Percentiles rank a stretch among this genome's conserved stretches.
Evolutionary conservation across 352 stramenopile species (phyloP).

Genomic region (Phytophthora crassamura): DNA sequence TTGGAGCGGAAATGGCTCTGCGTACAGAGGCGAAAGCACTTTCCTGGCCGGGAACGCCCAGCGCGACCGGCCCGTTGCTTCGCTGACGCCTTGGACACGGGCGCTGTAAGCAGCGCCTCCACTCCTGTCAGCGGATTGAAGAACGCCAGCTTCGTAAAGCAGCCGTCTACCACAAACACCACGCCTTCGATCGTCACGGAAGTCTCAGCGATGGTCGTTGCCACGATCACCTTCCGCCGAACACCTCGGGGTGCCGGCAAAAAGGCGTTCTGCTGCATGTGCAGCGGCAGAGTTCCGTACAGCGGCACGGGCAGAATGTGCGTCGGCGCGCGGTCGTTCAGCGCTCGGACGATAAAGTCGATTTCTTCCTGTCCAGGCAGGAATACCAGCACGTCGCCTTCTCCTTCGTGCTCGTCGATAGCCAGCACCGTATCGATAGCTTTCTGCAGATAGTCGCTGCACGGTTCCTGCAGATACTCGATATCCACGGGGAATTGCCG

Average conservation of each 20-base stretch:
- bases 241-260: constrained; percentile 66
- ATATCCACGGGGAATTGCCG: constrained; percentile 93
- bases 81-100: constrained; percentile 96
- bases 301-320: constrained; percentile 79
- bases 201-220: constrained; percentile 95
- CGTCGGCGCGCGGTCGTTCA: constrained; percentile 54
- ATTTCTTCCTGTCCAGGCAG: constrained; percentile 95
- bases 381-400: constrained; percentile 96
- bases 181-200: constrained; percentile 98
- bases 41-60: constrained; percentile 86
- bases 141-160: constrained; percentile 86
- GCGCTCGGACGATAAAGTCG: constrained; percentile 85
- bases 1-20: constrained; percentile 56
- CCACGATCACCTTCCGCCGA: constrained; percentile 84
- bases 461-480: constrained; percentile 84
- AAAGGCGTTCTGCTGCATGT: constrained; percentile 95
- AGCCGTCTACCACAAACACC: constrained; percentile 79
- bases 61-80: constrained; percentile 96
- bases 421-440: constrained; percentile 73
- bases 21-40: constrained; percentile 82
- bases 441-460: constrained; percentile 73
- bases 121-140: constrained; percentile 86
- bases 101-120: constrained; percentile 91
- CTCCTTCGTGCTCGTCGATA: constrained; percentile 73
- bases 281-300: constrained; percentile 93